Base-by-base conservation (phyloP, 2,329 filamentous ascomycete species). In the Hymenoscyphus scutula region DNA sequence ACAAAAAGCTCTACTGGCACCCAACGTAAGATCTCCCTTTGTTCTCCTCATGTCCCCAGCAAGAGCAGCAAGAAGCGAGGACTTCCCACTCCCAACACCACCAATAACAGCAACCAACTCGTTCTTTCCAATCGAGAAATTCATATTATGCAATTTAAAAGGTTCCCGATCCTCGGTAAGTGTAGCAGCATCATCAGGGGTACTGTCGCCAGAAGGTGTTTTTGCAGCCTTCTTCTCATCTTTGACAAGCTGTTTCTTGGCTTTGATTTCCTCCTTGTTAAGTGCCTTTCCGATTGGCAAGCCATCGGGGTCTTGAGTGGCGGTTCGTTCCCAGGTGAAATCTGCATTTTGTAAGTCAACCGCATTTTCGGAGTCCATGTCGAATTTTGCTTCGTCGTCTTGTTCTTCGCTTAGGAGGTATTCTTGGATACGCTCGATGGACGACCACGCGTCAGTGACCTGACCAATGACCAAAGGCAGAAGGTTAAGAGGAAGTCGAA, bases 21-120 rank as follows among this genome's bases (percentile, higher is more conserved):
- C 91, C 69, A 95, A 83, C 0, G 85, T 83, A 5, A 96, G 83
- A 41, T 89, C 82, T 11, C 92, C 92, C 3, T 77, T 79, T 0
- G 90, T 96, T 74, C 89, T 89, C 53, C 92, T 87, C 94, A 98
- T 98, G 67, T 98, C 94, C 27, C 95, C 94, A 0, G 93, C 94
- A 54, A 99, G 78, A 0, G 94, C 92, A 37, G 92, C 90, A 2
- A 99, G 84, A 1, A 99, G 78, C 0, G 93, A 97, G 58, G 84
- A 95, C 78, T 99, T 98, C 5, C 94, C 94, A 65, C 89, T 92
- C 1, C 92, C 92, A 1, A 96, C 92, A n/a, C 85, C 84, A 32
- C 92, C 92, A 71, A 96, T 97, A n/a, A 92, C 89, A 56, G 88
- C 94, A 60, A 92, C 80, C 2, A 96, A 81, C 73, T 96, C 91